These are phyloP conservation scores for Raddia distichophylla DNA, from an alignment of 176 grass and related monocot genomes.

Conservation along the genomic window DNA sequence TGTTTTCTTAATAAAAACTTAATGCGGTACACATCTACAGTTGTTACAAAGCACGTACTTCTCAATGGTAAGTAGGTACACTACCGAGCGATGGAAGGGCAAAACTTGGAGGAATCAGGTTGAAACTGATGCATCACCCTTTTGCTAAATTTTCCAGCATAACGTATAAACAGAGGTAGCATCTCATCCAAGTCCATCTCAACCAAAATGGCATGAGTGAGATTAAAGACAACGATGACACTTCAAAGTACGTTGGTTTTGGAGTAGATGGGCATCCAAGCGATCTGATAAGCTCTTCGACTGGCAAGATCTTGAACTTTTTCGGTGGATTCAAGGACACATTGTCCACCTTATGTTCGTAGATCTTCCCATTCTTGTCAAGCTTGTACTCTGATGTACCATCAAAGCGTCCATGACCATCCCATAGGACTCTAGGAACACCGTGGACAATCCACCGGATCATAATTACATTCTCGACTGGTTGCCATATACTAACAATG, in stretches of 20 bases:
- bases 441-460: conserved; percentile 86
- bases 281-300: conserved; percentile 69
- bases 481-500: conserved; percentile 82
- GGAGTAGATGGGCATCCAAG: conserved; percentile 76
- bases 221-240: not conserved
- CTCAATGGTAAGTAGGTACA: conserved; percentile 31
- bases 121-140: conserved; percentile 41
- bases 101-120: conserved; percentile 43
- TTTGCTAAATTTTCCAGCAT: conserved; percentile 39
- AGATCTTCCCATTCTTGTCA: conserved; percentile 81
- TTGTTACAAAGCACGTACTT: conserved; percentile 6
- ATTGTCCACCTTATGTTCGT: conserved; percentile 81
- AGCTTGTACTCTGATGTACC: conserved; percentile 88
- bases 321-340: conserved; percentile 63
- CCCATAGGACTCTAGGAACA: conserved; percentile 70
- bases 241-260: conserved; percentile 77
- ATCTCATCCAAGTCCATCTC: conserved; percentile 52
- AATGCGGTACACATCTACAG: conserved; percentile 32
- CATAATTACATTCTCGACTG: conserved; percentile 75
- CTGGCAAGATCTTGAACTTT: conserved; percentile 60
- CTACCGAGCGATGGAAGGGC: conserved; percentile 30
- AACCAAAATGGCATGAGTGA: conserved; percentile 41
- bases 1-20: conserved; percentile 28
- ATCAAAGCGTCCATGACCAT: conserved; percentile 73
- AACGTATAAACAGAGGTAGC: conserved; percentile 46